phyloP scores from a whole-genome alignment of 2,329 filamentous ascomycete genomes.

The Xylaria sp. region DNA sequence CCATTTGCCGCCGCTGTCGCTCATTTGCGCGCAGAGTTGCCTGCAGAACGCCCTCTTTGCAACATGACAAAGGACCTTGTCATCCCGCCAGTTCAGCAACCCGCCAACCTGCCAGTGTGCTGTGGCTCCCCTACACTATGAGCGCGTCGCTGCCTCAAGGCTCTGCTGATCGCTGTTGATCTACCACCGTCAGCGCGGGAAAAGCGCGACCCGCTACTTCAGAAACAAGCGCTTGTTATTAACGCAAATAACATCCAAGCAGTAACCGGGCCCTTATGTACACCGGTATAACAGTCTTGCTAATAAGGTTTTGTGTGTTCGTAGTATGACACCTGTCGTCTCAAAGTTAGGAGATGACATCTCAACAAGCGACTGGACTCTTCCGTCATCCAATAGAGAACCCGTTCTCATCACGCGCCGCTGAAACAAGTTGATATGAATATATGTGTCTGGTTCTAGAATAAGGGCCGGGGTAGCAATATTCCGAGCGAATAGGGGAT shows the following conservation, averaged over 20 bases:
- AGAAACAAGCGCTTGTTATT: background rate
- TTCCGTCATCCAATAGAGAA: background rate
- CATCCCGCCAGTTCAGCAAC: conserved; percentile 28
- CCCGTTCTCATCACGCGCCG: background rate
- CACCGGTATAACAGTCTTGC: background rate
- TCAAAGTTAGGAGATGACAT: background rate
- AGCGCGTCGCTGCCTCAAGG: conserved; percentile 12
- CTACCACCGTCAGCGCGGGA: conserved; percentile 14
- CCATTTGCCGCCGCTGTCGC: conserved; percentile 19
- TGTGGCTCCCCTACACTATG: background rate
- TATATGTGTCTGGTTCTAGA: conserved; percentile 22
- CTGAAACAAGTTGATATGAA: conserved; percentile 30
- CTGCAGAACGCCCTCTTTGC: conserved; percentile 28
- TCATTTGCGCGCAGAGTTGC: conserved; percentile 31
- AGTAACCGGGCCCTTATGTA: background rate
- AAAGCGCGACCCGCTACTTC: conserved; percentile 2
- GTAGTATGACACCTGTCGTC: background rate
- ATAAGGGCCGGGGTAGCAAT: conserved; percentile 18
- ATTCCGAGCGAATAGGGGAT: conserved; percentile 33
- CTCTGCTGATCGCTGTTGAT: conserved; percentile 23
- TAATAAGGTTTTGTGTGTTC: background rate
- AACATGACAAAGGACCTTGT: conserved; percentile 28
- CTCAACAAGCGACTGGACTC: background rate
- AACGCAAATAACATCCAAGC: background rate
- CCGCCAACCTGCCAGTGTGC: background rate